These are phyloP conservation scores for Phlebiopsis flavidoalba DNA, from an alignment of 768 basidiomycete species.

Conservation along the genomic window DNA sequence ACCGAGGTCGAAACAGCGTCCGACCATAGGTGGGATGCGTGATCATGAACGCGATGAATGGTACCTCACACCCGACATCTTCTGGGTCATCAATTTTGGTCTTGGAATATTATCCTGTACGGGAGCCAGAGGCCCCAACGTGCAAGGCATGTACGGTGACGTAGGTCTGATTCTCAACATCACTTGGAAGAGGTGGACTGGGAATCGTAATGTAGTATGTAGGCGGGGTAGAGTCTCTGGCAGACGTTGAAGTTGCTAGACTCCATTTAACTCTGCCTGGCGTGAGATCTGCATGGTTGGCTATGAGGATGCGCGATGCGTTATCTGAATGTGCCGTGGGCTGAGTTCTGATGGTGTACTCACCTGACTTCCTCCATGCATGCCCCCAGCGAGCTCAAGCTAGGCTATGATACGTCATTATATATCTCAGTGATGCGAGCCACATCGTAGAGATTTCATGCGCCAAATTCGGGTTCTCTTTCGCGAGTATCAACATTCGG, in stretches of 20 bases:
- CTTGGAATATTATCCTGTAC: conserved; percentile 4
- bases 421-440: too few relatives aligned
- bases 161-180: conserved; percentile 4
- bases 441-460: too few relatives aligned
- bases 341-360: too few relatives aligned
- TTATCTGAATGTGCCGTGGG: too few relatives aligned
- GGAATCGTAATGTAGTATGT: background rate
- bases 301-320: too few relatives aligned
- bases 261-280: too few relatives aligned
- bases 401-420: background rate
- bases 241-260: too few relatives aligned
- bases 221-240: too few relatives aligned
- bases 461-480: background rate
- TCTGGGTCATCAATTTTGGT: background rate
- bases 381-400: background rate
- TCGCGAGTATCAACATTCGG: background rate
- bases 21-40: conserved; percentile 38
- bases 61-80: conserved; percentile 16
- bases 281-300: too few relatives aligned
- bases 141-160: conserved; percentile 7
- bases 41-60: conserved; percentile 49
- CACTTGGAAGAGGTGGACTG: background rate
- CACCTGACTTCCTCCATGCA: background rate
- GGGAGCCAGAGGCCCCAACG: conserved; percentile 8
- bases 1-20: conserved; percentile 52